Base-by-base conservation (phyloP, 169 alveolate species). In the Theileria equi region DNA sequence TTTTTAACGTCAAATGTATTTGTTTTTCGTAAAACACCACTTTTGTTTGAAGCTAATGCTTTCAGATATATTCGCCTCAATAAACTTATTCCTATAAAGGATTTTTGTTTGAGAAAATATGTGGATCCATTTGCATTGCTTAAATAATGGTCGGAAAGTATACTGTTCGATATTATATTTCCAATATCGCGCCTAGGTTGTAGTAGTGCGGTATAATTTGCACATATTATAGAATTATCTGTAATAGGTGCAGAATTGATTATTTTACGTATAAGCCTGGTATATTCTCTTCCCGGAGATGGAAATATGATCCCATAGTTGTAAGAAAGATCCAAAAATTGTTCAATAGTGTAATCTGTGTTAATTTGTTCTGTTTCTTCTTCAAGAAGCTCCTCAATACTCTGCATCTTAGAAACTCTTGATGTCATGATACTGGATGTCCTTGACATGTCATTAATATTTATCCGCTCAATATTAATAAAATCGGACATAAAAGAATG, bases 121-220 rank as follows among this genome's bases (percentile, higher is more conserved):
- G n/a, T n/a, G n/a, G n/a, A n/a, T n/a, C n/a, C n/a, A n/a, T n/a
- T n/a, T n/a, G n/a, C n/a, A n/a, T 36, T 49, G 5, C 57, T 62
- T 52, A 67, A 25, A 31, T 67, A 57, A n/a, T 55, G 63, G 0
- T 25, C 4, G 13, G 67, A 53, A 47, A 67, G 19, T 28, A 67
- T 28, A 1, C 47, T 70, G 11, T 28, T 53, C 10, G 84, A n/a
- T 16, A 74, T 53, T 45, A 74, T 54, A 59, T 55, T 63, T 19
- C 78, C 71, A 3, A 74, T 38, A 32, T 74, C 84, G 17, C 80
- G 52, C 0, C 54, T 28, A 41, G 70, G 44, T 0, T 49, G 78
- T 11, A 13, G 16, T 11, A 66, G 40, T 45, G 60, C 40, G 17
- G 40, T 69, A 32, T 74, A 74, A 11, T 43, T 43, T 19, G 38